Conservation (phyloP, 176 grass and related monocot genomes). For the Bolboschoenus planiculmis region DNA sequence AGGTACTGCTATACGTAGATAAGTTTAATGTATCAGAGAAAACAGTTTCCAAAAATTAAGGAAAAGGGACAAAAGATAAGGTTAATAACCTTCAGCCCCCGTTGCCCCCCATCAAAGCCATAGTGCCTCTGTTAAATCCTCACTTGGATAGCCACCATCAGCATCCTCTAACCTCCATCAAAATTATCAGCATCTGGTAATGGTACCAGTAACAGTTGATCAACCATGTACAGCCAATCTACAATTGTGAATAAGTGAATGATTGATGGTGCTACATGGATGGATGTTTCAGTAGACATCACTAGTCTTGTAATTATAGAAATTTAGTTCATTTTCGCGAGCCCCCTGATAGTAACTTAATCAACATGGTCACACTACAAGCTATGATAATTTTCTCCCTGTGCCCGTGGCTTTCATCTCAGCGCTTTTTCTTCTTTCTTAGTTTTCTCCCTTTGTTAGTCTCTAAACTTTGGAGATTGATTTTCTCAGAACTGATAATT, state of each 20-base stretch:
- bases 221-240: too few species aligned
- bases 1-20: too few species aligned
- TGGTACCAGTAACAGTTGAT: too few species aligned
- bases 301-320: background rate
- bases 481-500: too few species aligned
- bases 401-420: too few species aligned
- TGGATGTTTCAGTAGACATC: background rate
- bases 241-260: too few species aligned
- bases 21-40: background rate
- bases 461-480: too few species aligned
- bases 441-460: too few species aligned
- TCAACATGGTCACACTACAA: background rate
- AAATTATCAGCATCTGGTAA: too few species aligned
- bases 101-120: background rate
- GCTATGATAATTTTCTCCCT: background rate
- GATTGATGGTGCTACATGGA: background rate
- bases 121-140: background rate
- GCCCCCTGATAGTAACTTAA: background rate
- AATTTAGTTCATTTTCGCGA: background rate
- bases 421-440: too few species aligned
- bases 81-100: background rate
- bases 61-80: background rate
- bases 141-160: background rate
- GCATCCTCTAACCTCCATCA: background rate
- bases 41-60: background rate